Evolutionary conservation across 2,329 filamentous ascomycete species (phyloP).

Genomic region (Pyrenophora tritici-repentis): DNA sequence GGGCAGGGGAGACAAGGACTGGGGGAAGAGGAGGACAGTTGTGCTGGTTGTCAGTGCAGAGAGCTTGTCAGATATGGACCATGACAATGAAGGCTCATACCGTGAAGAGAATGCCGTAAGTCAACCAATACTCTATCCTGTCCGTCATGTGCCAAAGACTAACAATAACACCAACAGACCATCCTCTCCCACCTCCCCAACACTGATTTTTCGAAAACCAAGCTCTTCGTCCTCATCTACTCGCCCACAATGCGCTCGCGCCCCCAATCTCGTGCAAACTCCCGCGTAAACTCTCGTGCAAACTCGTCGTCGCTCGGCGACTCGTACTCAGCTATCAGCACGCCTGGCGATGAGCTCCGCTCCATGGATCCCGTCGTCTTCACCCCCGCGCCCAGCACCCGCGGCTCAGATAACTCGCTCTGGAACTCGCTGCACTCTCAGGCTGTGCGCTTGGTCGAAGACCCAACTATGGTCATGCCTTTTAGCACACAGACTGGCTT

Average conservation of each 20-base stretch:
- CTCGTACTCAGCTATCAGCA: constrained; percentile 84
- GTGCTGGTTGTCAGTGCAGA: constrained; percentile 87
- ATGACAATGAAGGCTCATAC: constrained; percentile 63
- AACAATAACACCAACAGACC: constrained; percentile 48
- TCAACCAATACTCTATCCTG: constrained; percentile 16
- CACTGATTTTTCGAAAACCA: constrained; percentile 72
- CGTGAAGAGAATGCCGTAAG: constrained; percentile 80
- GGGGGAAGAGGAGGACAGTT: constrained; percentile 67
- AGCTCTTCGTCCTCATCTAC: constrained; percentile 89
- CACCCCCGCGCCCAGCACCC: constrained; percentile 43
- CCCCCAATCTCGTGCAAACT: constrained; percentile 38
- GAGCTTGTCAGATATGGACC: constrained; percentile 58
- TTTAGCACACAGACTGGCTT: constrained; percentile 85
- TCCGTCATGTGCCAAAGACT: constrained; percentile 11
- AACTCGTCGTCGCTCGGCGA: constrained; percentile 69
- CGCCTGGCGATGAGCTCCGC: constrained; percentile 63
- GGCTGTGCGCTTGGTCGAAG: constrained; percentile 78
- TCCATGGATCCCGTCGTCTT: constrained; percentile 48
- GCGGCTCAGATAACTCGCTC: constrained; percentile 54
- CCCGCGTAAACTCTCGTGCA: constrained; percentile 38
- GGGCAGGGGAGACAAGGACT: constrained; percentile 17
- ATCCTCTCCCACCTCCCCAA: constrained; percentile 87
- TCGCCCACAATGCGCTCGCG: constrained; percentile 77
- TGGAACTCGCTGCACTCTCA: constrained; percentile 83
- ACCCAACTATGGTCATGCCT: constrained; percentile 83